These are phyloP conservation scores for Curvularia lunata DNA, from an alignment of 2,329 filamentous ascomycete genomes.

Conservation along the genomic window DNA sequence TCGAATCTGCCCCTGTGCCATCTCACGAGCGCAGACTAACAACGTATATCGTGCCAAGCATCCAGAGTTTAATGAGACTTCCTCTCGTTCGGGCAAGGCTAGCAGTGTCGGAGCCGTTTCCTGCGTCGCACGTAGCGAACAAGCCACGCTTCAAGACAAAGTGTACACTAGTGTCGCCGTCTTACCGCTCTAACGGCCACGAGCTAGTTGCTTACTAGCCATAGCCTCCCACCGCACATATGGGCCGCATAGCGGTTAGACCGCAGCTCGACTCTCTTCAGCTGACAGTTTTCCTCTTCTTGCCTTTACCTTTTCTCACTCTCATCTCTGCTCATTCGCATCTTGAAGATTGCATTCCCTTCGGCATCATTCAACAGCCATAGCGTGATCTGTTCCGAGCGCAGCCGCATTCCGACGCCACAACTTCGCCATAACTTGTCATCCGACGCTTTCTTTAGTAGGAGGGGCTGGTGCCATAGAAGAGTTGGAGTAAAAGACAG, in stretches of 20 bases:
- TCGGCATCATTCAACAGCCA: neutral
- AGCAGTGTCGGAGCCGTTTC: neutral
- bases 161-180: slow-evolving; percentile 10
- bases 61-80: neutral
- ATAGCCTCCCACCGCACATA: slow-evolving; percentile 7
- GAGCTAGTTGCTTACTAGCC: slow-evolving; percentile 9
- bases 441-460: neutral
- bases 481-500: neutral
- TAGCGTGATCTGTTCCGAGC: neutral
- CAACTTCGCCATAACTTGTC: neutral
- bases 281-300: neutral
- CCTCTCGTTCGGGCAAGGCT: slow-evolving; percentile 3
- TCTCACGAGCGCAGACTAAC: neutral
- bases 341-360: neutral
- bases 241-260: slow-evolving; percentile 6
- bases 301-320: neutral
- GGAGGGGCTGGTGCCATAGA: neutral
- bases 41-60: neutral
- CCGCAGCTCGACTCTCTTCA: neutral
- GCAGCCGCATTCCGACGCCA: neutral
- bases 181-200: slow-evolving; percentile 13
- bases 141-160: slow-evolving; percentile 5
- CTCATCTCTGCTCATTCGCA: neutral
- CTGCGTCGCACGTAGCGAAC: slow-evolving; percentile 4
- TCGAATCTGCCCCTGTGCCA: neutral